Evolutionary conservation across 257 asterid genomes (phyloP), one percentile per base, ranked within the genome.

Genomic region (Przewalskia tangutica): DNA sequence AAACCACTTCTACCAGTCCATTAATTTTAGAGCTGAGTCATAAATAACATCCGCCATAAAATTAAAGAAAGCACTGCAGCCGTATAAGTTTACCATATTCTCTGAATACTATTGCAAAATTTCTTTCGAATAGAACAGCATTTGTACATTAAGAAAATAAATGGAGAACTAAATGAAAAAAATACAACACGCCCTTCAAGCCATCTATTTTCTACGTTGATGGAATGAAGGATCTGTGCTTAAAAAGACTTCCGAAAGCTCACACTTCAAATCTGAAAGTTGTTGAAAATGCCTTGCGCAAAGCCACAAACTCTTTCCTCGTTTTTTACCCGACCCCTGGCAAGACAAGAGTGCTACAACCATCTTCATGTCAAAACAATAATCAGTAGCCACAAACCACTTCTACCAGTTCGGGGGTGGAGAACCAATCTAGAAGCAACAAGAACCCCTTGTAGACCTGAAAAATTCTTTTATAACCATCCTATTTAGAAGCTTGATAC

Each of bases 241-340:
- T 48, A 7, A 17, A 68, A 67, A 4, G 13, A 7, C n/a, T 51
- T 23, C 80, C 60, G 56, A 50, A 46, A 75, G 62, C 80, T 75
- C 80, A 27, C 42, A 50, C 60, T 46, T 71, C 80, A 75, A 68
- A 68, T 68, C 77, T 68, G 55, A 68, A 68, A 68, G 36, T 42
- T 10, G 77, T 13, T 51, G 63, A 75, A 50, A 50, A 27, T 75
- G 62, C 62, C 50, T 73, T 38, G 23, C 16, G 23, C 46, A 23
- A 75, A 13, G 46, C 80, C 46, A 27, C 60, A 75, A 50, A 50
- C 63, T 50, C 63, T 50, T 17, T 27, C 16, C 63, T 75, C 13
- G 44, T 50, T 50, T 50, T 50, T 75, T 62, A 73, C 79, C 42
- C 18, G 12, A 13, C 62, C 44, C 60, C 38, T 73, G 62, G 63